A percentile compares a stretch with the other conserved stretches of the same genome.
Evolutionary conservation across 1,284 basidiomycete genomes (phyloP).

Genomic region (Malassezia equina): DNA sequence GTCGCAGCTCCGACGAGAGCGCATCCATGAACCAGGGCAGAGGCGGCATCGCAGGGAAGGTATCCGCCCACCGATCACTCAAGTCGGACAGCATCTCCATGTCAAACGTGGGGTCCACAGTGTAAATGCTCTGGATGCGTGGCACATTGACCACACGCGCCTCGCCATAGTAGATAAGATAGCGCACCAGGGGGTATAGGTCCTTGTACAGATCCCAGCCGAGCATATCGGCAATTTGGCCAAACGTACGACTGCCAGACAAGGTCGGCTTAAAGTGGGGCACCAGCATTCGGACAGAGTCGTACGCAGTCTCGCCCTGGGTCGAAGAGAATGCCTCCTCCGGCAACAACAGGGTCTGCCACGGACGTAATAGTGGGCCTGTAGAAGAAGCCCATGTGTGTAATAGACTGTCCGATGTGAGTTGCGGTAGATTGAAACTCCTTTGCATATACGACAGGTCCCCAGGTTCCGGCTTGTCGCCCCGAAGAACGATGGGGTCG

Average conservation of each 20-base stretch:
- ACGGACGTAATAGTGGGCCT: constrained; percentile 68
- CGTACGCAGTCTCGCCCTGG: background rate
- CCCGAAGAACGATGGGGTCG: constrained; percentile 31
- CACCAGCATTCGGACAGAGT: background rate
- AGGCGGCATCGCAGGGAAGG: constrained; percentile 63
- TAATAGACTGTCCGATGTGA: constrained; percentile 8
- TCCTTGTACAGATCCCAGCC: constrained; percentile 78
- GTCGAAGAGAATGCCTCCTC: constrained; percentile 25
- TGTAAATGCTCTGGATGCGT: constrained; percentile 71
- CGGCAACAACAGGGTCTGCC: constrained; percentile 77
- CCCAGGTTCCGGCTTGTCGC: constrained; percentile 19
- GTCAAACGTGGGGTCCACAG: constrained; percentile 49
- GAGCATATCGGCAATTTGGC: constrained; percentile 71
- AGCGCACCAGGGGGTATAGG: constrained; percentile 74
- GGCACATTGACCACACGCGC: constrained; percentile 81
- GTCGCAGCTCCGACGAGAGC: constrained; percentile 21
- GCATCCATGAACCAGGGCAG: constrained; percentile 50
- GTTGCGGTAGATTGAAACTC: constrained; percentile 15
- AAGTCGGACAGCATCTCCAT: constrained; percentile 56
- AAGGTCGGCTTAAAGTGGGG: constrained; percentile 5
- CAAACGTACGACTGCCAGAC: constrained; percentile 54
- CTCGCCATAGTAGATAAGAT: constrained; percentile 77
- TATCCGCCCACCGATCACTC: constrained; percentile 57
- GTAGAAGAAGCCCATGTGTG: constrained; percentile 40
- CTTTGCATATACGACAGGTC: constrained; percentile 5